Percentiles rank a stretch among this genome's conserved stretches.
Evolutionary conservation across 495 filamentous ascomycete species (phyloP).

Genomic region (Articulospora tetracladia): DNA sequence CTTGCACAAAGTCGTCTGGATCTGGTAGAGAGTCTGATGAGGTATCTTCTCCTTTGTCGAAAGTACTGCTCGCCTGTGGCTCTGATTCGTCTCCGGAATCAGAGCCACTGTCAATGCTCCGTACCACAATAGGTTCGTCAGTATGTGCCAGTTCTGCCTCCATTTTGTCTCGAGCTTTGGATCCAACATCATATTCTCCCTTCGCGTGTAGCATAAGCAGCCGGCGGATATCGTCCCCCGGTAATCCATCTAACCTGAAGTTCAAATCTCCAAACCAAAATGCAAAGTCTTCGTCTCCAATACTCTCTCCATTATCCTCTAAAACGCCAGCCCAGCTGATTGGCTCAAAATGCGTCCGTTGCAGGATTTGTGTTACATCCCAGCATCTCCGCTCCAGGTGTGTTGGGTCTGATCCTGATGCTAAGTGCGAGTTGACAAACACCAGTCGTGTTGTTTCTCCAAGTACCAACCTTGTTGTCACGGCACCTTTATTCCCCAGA

Average conservation of each 20-base stretch:
- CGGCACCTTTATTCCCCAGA: slow-evolving; percentile 93
- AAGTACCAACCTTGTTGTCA: slow-evolving; percentile 74
- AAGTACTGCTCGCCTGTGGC: slow-evolving; percentile 12
- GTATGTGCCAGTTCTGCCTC: slow-evolving; percentile 32
- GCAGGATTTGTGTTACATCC: slow-evolving; percentile 78
- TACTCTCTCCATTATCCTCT: slow-evolving; percentile 54
- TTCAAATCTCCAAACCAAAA: slow-evolving; percentile 99
- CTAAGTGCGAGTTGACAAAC: slow-evolving; percentile 88
- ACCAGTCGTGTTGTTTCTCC: slow-evolving; percentile 86
- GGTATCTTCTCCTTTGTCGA: slow-evolving; percentile 19
- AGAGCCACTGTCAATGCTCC: slow-evolving; percentile 29
- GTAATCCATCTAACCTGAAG: slow-evolving; percentile 83
- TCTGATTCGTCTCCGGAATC: slow-evolving; percentile 26
- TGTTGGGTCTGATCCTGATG: slow-evolving; percentile 74
- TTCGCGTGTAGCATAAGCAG: slow-evolving; percentile 78
- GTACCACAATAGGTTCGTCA: slow-evolving; percentile 29
- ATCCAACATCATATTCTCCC: slow-evolving; percentile 62
- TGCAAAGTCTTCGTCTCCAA: slow-evolving; percentile 86
- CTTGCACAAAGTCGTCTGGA: slow-evolving; percentile 49
- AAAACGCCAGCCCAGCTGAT: slow-evolving; percentile 54
- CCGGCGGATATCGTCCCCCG: slow-evolving; percentile 84
- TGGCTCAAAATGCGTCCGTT: slow-evolving; percentile 69
- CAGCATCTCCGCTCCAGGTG: slow-evolving; percentile 74
- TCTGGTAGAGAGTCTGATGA: slow-evolving; percentile 38
- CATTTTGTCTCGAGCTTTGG: slow-evolving; percentile 20